Conservation (phyloP, 305 asterid species). For the Solanum hybrid region DNA sequence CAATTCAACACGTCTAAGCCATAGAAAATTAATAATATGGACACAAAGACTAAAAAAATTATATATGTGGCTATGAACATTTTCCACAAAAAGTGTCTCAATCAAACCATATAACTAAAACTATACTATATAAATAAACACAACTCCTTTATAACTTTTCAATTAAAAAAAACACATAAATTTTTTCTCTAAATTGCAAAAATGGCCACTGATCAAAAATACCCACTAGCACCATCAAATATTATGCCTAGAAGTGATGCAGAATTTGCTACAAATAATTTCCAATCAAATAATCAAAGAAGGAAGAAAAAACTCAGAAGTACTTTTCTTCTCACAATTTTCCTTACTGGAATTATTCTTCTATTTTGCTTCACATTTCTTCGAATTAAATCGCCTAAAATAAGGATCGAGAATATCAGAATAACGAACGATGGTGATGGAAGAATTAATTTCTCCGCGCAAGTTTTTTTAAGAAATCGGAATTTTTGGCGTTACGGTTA, state of each 20-base stretch:
- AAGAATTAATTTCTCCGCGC: not conserved
- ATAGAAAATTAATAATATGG: not conserved
- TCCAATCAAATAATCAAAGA: conserved; percentile 10
- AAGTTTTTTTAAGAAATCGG: not conserved
- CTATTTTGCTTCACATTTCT: conserved; percentile 4
- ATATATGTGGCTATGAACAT: not conserved
- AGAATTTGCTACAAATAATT: conserved; percentile 16
- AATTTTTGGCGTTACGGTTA: not conserved
- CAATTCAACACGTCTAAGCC: not conserved
- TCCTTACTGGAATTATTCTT: conserved; percentile 20
- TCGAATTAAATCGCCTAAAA: not conserved
- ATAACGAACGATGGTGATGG: not conserved
- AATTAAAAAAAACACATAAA: not conserved
- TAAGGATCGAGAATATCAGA: not conserved
- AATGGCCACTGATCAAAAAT: conserved; percentile 4
- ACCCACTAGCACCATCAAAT: conserved; percentile 32
- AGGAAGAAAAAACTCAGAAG: conserved; percentile 25
- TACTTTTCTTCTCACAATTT: conserved; percentile 13
- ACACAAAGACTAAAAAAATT: not conserved
- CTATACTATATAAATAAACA: not conserved
- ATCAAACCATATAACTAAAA: not conserved
- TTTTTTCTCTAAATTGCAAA: not conserved
- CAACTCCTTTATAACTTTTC: not conserved
- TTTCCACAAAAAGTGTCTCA: not conserved
- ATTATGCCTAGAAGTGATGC: conserved; percentile 34